Percentiles rank a stretch among this genome's conserved stretches.
phyloP scores from a whole-genome alignment of 78 protist species.

The Dictyostelium capitatum region DNA sequence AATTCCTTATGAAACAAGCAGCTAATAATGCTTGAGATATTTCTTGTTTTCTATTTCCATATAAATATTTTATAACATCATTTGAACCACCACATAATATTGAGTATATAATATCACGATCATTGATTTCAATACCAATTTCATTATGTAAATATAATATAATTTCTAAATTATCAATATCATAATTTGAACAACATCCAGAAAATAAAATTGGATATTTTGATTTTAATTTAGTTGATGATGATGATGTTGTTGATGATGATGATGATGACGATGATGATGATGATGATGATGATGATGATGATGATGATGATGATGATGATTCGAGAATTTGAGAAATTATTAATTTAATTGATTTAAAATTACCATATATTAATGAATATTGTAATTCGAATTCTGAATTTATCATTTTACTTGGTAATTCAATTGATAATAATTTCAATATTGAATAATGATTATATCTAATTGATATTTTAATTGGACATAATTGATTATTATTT shows the following conservation, averaged over 20 bases:
- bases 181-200: background rate
- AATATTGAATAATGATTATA: background rate
- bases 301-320: background rate
- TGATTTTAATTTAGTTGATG: slow-evolving; percentile 1
- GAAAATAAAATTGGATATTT: background rate
- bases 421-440: too few relatives aligned
- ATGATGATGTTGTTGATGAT: too few relatives aligned
- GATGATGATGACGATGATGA: too few relatives aligned
- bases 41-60: background rate
- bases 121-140: background rate
- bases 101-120: slow-evolving; percentile 4
- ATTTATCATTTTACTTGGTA: background rate
- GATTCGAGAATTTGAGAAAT: background rate
- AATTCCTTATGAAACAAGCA: background rate
- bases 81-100: background rate
- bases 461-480: background rate
- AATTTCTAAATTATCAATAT: slow-evolving; percentile 2
- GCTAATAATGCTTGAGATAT: background rate
- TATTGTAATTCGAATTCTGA: background rate
- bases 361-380: slow-evolving; percentile 5
- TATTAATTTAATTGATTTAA: background rate
- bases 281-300: background rate
- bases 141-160: background rate
- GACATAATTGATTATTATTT: background rate
- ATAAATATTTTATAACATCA: slow-evolving; percentile 7